Evolutionary conservation across 164 flowering plant species (phyloP), one percentile per base, ranked within the genome.

Genomic region (Chloranthus sessilifolius): DNA sequence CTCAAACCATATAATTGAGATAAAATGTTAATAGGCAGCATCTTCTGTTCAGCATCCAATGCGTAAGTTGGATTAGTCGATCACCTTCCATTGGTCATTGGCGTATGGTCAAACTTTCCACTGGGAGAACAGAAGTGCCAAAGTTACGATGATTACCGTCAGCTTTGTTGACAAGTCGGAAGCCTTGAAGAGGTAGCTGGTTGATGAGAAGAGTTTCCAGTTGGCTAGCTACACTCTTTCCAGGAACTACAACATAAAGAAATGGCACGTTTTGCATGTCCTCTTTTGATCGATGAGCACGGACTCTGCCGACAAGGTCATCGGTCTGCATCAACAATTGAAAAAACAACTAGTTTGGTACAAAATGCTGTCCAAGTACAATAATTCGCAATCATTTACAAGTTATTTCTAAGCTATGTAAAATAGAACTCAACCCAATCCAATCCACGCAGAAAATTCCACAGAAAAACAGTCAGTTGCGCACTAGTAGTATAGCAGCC

Each of bases 91-190:
- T n/a, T 22, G n/a, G 7, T 58, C 54, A 75, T 40, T 53, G 69
- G 44, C 43, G 60, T 25, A 73, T 47, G 26, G 62, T 38, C 43
- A 75, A 40, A 48, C 42, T 60, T 46, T 69, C 87, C 8, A 53
- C 24, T n/a, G 67, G 22, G 14, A 69, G 36, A 56, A 49, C 55
- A 0, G 79, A 58, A 3, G 95, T 71, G 28, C 96, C 99, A 44
- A 92, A 92, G 60, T 92, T 86, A 38, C 95, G 68, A 57, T 88
- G 99, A 59, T 79, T 82, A 46, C 99, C 99, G 65, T 92, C 99
- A 30, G 99, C 95, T 9, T 81, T 26, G 47, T 88, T 92, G 19
- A 69, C 44, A 2, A 92, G 82, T 7, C 60, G 67, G 59, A 84
- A 88, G 24, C 97, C 97, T 48, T 53, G 73, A 35, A 21, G 54